Conservation (phyloP, 2,329 filamentous ascomycete genomes). For the Tolypocladium tropicale region DNA sequence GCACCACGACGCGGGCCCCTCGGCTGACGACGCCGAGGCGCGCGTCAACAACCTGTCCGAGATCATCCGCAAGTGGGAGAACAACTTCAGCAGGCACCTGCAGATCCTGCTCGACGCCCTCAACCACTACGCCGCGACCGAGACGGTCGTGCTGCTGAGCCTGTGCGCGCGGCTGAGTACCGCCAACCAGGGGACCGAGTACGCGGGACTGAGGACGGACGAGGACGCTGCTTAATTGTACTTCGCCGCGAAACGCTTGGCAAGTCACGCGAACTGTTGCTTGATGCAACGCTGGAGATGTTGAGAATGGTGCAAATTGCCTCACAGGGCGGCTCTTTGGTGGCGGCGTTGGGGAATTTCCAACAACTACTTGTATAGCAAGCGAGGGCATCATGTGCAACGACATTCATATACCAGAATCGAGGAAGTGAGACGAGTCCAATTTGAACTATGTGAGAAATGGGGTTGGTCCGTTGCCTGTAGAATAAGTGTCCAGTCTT, state of each 20-base stretch:
- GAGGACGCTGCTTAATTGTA: conserved; percentile 31
- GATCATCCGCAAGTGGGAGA: conserved; percentile 83
- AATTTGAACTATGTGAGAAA: background rate
- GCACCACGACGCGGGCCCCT: background rate
- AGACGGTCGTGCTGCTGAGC: conserved; percentile 88
- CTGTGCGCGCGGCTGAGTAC: conserved; percentile 75
- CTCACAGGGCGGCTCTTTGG: background rate
- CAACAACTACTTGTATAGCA: background rate
- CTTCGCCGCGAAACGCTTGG: background rate
- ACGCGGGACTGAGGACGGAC: conserved; percentile 47
- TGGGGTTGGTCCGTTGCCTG: background rate
- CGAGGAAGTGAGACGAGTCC: background rate
- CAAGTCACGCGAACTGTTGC: too few species aligned
- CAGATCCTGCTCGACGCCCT: conserved; percentile 90
- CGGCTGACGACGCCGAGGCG: conserved; percentile 26
- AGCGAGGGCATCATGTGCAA: background rate
- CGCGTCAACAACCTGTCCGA: conserved; percentile 72
- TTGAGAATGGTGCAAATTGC: background rate
- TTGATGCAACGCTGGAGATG: background rate
- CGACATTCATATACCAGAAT: background rate
- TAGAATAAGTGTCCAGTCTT: background rate
- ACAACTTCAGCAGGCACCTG: conserved; percentile 83
- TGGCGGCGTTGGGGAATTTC: background rate
- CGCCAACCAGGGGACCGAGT: conserved; percentile 66
- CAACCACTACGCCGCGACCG: conserved; percentile 94